Evolutionary conservation across 2,329 filamentous ascomycete species (phyloP).

Genomic region (Botrytis fabae): DNA sequence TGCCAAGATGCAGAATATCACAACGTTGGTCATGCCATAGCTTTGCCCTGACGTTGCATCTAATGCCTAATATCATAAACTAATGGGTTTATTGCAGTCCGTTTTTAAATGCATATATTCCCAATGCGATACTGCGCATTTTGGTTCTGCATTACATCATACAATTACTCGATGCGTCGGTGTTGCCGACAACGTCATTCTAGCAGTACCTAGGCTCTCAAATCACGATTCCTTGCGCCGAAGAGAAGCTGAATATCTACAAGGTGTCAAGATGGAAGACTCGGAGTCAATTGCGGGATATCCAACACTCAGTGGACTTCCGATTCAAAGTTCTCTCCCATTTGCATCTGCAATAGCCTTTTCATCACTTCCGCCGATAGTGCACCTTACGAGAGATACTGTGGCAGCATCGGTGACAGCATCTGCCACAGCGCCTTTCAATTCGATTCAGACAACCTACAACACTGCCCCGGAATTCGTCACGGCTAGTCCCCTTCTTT

Average conservation of each 20-base stretch:
- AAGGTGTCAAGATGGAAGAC: constrained; percentile 28
- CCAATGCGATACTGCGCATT: constrained; percentile 42
- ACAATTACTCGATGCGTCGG: constrained; percentile 39
- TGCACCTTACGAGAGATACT: constrained; percentile 15
- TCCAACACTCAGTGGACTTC: constrained; percentile 30
- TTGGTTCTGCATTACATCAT: constrained; percentile 41
- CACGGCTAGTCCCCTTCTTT: constrained; percentile 19
- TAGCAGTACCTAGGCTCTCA: constrained; percentile 32
- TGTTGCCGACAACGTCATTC: constrained; percentile 29
- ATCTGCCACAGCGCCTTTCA: constrained; percentile 9
- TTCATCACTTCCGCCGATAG: constrained; percentile 20
- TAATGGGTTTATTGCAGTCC: constrained; percentile 32
- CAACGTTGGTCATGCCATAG: constrained; percentile 33
- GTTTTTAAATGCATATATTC: constrained; percentile 44
- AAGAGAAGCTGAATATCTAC: constrained; percentile 37
- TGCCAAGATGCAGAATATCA: constrained; percentile 41
- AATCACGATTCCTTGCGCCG: constrained; percentile 38
- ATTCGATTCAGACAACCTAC: background rate
- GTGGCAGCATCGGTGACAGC: constrained; percentile 9
- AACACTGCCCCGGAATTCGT: constrained; percentile 8
- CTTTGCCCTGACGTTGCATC: background rate
- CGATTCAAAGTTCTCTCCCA: constrained; percentile 28
- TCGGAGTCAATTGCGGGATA: constrained; percentile 31
- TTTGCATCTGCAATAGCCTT: background rate
- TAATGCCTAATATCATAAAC: background rate